These are phyloP conservation scores for Brassica balearica DNA, from an alignment of 441 rosid genomes.

Conservation along the genomic window DNA sequence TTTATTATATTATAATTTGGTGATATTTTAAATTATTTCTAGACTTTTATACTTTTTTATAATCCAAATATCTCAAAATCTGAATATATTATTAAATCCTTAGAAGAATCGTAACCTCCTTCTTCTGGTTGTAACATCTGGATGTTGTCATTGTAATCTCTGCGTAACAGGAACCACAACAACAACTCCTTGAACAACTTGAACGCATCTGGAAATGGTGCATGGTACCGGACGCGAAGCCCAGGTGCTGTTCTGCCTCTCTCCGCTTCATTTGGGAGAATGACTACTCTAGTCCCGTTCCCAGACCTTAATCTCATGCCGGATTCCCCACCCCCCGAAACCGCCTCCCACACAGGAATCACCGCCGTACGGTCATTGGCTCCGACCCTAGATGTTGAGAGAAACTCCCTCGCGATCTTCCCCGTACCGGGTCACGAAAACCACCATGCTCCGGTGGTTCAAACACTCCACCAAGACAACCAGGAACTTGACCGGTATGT, in stretches of 20 bases:
- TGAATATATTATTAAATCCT: not conserved
- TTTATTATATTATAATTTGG: not conserved
- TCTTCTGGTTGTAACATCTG: not conserved
- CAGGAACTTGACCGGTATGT: constrained; percentile 56
- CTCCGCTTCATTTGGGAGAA: constrained; percentile 29
- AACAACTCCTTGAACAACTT: not conserved
- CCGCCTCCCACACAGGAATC: constrained; percentile 49
- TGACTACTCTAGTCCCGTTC: constrained; percentile 64
- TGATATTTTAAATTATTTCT: no score
- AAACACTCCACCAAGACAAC: constrained; percentile 43
- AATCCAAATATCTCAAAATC: not conserved
- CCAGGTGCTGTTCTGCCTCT: not conserved
- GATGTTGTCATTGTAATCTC: not conserved
- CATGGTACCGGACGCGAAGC: not conserved
- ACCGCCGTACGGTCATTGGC: constrained; percentile 28
- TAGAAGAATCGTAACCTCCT: not conserved
- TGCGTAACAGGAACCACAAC: not conserved
- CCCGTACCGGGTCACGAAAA: constrained; percentile 46
- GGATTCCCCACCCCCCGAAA: constrained; percentile 33
- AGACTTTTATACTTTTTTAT: no score
- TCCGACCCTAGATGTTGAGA: not conserved
- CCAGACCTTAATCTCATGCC: constrained; percentile 71
- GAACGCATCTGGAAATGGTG: constrained; percentile 1
- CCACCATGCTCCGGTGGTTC: constrained; percentile 2
- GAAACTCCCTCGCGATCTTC: constrained; percentile 53